Conservation (phyloP, 2,329 filamentous ascomycete species). For the Penicillium sp. region DNA sequence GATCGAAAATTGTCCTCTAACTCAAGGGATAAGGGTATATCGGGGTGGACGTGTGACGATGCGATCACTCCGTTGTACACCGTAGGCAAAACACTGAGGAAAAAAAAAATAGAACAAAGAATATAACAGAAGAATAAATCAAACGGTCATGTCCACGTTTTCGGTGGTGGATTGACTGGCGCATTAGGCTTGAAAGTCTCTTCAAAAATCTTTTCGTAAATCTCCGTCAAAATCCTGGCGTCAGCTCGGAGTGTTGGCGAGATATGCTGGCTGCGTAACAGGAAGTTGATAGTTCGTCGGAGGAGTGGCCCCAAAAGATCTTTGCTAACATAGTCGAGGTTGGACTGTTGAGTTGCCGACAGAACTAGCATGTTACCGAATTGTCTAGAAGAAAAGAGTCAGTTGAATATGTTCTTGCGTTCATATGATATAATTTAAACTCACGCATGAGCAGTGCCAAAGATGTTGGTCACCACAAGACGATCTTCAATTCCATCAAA, state of each 20-base stretch:
- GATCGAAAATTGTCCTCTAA: background rate
- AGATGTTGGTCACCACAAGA: conserved; percentile 90
- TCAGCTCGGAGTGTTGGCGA: conserved; percentile 75
- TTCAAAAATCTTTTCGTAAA: conserved; percentile 45
- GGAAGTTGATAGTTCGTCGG: conserved; percentile 72
- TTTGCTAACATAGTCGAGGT: conserved; percentile 60
- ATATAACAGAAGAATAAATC: background rate
- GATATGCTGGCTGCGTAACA: conserved; percentile 67
- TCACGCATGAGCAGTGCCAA: conserved; percentile 94
- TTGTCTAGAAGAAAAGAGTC: conserved; percentile 62
- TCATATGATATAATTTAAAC: conserved; percentile 39
- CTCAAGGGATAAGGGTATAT: background rate
- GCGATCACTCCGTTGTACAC: background rate
- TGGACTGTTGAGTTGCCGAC: conserved; percentile 73
- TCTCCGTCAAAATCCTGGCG: conserved; percentile 67
- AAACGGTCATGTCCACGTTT: background rate
- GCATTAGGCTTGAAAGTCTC: background rate
- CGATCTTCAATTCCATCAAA: conserved; percentile 66
- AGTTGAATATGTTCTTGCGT: conserved; percentile 10
- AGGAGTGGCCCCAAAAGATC: conserved; percentile 63
- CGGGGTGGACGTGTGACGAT: background rate
- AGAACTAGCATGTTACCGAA: conserved; percentile 96
- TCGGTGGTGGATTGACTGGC: background rate
- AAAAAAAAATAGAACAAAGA: background rate
- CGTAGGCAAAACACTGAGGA: background rate